Evolutionary conservation across 805 yeast genomes (phyloP).

Genomic region (Scheffersomyces ergatensis): DNA sequence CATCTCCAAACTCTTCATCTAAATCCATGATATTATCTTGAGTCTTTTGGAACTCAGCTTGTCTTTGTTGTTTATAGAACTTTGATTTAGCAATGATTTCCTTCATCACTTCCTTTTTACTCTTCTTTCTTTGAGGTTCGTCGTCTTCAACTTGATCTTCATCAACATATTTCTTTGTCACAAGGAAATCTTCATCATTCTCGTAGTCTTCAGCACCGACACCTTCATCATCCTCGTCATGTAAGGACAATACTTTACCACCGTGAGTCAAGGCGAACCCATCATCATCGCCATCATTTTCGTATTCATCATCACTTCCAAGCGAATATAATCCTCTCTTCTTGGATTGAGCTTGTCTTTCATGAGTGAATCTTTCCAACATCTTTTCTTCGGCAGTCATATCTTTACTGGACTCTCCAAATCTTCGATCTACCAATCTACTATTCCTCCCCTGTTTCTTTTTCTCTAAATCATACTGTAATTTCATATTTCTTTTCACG

Average conservation of each 20-base stretch:
- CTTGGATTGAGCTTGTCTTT: slow-evolving; percentile 64
- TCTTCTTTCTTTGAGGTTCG: slow-evolving; percentile 59
- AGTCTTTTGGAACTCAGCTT: slow-evolving; percentile 56
- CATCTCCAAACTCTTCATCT: slow-evolving; percentile 72
- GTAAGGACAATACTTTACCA: slow-evolving; percentile 64
- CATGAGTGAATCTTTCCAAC: slow-evolving; percentile 92
- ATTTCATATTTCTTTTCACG: slow-evolving; percentile 42
- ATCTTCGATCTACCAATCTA: slow-evolving; percentile 78
- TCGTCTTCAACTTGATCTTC: slow-evolving; percentile 27
- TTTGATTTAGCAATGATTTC: slow-evolving; percentile 83
- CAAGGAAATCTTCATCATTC: slow-evolving; percentile 35
- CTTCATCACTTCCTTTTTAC: slow-evolving; percentile 82
- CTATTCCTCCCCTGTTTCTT: slow-evolving; percentile 71
- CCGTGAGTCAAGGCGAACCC: slow-evolving; percentile 68
- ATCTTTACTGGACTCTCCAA: slow-evolving; percentile 76
- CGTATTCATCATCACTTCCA: slow-evolving; percentile 75
- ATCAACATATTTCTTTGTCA: slow-evolving; percentile 32
- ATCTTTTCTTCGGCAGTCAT: slow-evolving; percentile 88
- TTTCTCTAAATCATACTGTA: slow-evolving; percentile 65
- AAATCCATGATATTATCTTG: slow-evolving; percentile 63
- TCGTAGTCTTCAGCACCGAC: slow-evolving; percentile 26
- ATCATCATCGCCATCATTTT: slow-evolving; percentile 45
- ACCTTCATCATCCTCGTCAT: slow-evolving; percentile 37
- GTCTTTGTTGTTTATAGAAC: slow-evolving; percentile 73
- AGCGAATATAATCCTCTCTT: slow-evolving; percentile 49